Evolutionary conservation across 2,329 filamentous ascomycete genomes (phyloP).

Genomic region (Daldinia sp.): DNA sequence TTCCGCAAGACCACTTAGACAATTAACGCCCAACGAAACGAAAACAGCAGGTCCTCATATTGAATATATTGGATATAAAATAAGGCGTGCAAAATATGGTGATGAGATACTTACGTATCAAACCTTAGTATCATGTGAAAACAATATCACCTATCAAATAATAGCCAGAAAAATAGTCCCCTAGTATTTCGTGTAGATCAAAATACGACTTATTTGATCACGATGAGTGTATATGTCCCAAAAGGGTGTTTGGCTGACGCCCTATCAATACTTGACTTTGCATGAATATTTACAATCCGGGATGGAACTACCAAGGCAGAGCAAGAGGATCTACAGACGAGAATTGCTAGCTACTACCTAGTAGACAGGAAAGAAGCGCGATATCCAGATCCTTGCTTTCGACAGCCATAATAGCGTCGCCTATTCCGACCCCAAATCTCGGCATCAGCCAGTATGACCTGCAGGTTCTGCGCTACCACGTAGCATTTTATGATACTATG

Average conservation of each 20-base stretch:
- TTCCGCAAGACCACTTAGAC: not conserved
- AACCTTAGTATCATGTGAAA: not conserved
- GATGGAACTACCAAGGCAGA: constrained; percentile 4
- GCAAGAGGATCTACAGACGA: constrained; percentile 26
- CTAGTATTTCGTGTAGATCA: constrained; percentile 20
- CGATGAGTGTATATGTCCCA: constrained; percentile 11
- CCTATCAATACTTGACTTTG: constrained; percentile 15
- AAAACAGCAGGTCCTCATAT: not conserved
- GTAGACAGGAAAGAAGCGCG: constrained; percentile 9
- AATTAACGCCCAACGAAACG: not conserved
- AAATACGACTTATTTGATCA: constrained; percentile 18
- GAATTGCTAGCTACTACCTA: not conserved
- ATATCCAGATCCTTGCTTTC: constrained; percentile 30
- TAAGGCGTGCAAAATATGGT: not conserved
- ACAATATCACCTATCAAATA: constrained; percentile 4
- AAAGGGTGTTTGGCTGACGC: constrained; percentile 3
- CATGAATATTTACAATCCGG: constrained; percentile 15
- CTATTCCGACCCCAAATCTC: constrained; percentile 30
- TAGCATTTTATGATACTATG: constrained; percentile 24
- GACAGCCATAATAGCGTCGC: constrained; percentile 21
- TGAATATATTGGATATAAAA: not conserved
- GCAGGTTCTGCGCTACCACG: constrained; percentile 30
- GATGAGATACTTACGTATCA: not conserved
- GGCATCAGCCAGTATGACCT: constrained; percentile 30
- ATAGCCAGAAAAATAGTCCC: constrained; percentile 2